These are phyloP conservation scores for Aspergillus udagawae DNA, from an alignment of 2,329 filamentous ascomycete genomes.

Conservation along the genomic window DNA sequence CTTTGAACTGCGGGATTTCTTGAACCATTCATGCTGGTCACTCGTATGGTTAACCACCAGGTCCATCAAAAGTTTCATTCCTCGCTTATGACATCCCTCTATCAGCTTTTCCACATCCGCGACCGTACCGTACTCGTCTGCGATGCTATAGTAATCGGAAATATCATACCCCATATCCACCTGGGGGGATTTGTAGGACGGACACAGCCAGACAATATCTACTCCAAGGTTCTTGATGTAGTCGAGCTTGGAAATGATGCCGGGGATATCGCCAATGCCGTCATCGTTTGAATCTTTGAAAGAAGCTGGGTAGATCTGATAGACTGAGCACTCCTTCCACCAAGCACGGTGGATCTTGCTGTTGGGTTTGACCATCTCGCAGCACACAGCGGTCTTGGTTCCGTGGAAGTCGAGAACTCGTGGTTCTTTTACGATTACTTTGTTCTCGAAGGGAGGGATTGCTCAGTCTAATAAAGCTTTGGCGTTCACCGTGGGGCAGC, in stretches of 20 bases:
- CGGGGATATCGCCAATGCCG: slow-evolving; percentile 63
- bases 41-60: slow-evolving; percentile 76
- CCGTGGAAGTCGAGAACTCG: not conserved
- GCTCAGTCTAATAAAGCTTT: not conserved
- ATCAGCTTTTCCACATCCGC: slow-evolving; percentile 63
- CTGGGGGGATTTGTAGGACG: slow-evolving; percentile 51
- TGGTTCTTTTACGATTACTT: not conserved
- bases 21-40: slow-evolving; percentile 68
- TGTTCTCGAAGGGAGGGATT: not conserved
- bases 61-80: slow-evolving; percentile 69
- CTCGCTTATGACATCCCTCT: slow-evolving; percentile 55
- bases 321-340: slow-evolving; percentile 58
- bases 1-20: slow-evolving; percentile 59
- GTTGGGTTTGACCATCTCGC: slow-evolving; percentile 11
- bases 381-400: not conserved
- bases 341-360: slow-evolving; percentile 37
- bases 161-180: slow-evolving; percentile 55
- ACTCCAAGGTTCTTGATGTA: slow-evolving; percentile 60
- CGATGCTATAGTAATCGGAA: slow-evolving; percentile 61
- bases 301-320: slow-evolving; percentile 58
- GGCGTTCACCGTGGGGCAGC: slow-evolving; percentile 2
- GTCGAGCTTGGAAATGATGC: slow-evolving; percentile 61
- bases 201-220: slow-evolving; percentile 56
- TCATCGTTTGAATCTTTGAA: slow-evolving; percentile 50
- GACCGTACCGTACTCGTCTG: slow-evolving; percentile 63